Percentiles rank a stretch among this genome's conserved stretches.
phyloP scores from a whole-genome alignment of 345 rosid species.

The Noccaea caerulescens region DNA sequence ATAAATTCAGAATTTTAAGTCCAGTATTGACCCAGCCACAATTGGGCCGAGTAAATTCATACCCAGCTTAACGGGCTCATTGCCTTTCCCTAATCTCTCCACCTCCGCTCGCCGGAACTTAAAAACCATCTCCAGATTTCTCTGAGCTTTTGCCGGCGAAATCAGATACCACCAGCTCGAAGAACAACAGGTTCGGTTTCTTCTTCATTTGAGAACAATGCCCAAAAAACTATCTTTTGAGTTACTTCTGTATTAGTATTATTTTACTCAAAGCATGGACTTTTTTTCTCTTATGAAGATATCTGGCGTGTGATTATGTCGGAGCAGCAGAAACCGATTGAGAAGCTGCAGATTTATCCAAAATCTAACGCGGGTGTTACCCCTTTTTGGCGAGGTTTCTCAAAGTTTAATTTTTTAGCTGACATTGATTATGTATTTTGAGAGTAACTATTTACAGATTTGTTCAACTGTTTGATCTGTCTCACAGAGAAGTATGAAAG shows the following conservation, averaged over 20 bases:
- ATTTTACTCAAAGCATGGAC: slow-evolving; percentile 4
- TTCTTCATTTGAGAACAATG: too few species aligned
- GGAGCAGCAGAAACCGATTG: slow-evolving; percentile 47
- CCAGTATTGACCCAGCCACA: too few species aligned
- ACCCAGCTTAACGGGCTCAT: too few species aligned
- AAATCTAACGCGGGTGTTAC: slow-evolving; percentile 58
- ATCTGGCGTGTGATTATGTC: slow-evolving; percentile 43
- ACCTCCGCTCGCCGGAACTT: too few species aligned
- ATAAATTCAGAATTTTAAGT: too few species aligned
- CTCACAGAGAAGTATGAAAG: slow-evolving; percentile 76
- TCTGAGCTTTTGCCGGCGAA: too few species aligned
- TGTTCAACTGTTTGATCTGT: slow-evolving; percentile 13
- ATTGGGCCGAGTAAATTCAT: too few species aligned
- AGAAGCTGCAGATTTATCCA: slow-evolving; percentile 72
- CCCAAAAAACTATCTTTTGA: not conserved
- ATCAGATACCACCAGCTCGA: not conserved
- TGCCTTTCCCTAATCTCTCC: too few species aligned
- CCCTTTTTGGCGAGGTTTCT: slow-evolving; percentile 78
- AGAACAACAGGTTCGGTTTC: not conserved
- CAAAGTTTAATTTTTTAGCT: slow-evolving; percentile 2
- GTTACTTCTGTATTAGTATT: not conserved
- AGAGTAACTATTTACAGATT: not conserved
- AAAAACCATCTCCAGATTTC: too few species aligned
- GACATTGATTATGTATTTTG: not conserved
- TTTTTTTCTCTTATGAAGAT: not conserved